Conservation (phyloP, 2,329 filamentous ascomycete genomes). For the Colletotrichum sp. region DNA sequence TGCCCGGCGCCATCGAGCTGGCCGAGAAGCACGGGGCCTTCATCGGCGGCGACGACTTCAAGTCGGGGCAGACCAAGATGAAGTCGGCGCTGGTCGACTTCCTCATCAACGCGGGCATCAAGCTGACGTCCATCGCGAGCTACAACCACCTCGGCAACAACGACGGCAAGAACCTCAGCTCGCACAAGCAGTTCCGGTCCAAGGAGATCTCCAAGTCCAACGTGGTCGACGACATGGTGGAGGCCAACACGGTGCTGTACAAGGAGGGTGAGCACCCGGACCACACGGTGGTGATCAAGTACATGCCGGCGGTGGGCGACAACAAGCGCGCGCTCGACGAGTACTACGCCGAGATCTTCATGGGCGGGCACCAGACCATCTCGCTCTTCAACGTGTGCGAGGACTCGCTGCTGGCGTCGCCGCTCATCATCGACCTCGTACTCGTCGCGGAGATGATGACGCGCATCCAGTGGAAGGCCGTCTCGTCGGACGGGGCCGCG, state of each 20-base stretch:
- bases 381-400: conserved; percentile 98
- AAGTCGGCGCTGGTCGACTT: conserved; percentile 99
- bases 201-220: conserved; percentile 99
- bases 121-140: conserved; percentile 96
- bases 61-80: conserved; percentile 99
- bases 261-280: conserved; percentile 92
- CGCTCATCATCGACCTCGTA: conserved; percentile 96
- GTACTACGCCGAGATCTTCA: conserved; percentile 99
- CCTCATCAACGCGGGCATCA: conserved; percentile 97
- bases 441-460: conserved; percentile 98
- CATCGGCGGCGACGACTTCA: conserved; percentile 98
- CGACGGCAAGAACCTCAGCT: conserved; percentile 97
- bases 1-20: conserved; percentile 88
- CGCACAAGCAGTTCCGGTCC: conserved; percentile 97
- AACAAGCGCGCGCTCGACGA: conserved; percentile 99
- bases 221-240: conserved; percentile 99
- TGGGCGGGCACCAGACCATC: conserved; percentile 98
- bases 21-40: conserved; percentile 88
- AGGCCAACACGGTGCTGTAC: conserved; percentile 91
- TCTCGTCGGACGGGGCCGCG: conserved; percentile 53
- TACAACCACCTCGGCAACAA: conserved; percentile 99
- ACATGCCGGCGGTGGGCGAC: conserved; percentile 98
- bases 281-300: conserved; percentile 99
- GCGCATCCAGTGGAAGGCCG: conserved; percentile 87
- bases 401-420: conserved; percentile 94